Base-by-base conservation (phyloP, 2,329 filamentous ascomycete genomes). In the Pyrenophora teres region DNA sequence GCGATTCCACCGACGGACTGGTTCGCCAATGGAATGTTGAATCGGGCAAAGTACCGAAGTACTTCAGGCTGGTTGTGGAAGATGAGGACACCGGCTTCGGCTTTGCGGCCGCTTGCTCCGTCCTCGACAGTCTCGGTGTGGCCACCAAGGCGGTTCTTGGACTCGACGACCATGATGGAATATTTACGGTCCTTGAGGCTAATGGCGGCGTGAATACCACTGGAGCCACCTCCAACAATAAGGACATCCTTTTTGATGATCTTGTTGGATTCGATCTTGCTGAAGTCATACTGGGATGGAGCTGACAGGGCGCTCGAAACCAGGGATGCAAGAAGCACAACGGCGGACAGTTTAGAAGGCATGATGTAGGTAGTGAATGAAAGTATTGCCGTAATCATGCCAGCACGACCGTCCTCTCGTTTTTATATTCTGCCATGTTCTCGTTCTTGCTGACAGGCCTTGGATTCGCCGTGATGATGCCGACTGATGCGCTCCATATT, bases 81-180 rank as follows among this genome's bases (percentile, higher is more conserved):
- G 37, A 77, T 42, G 3, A 60, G 23, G 1, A 77, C 75, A 12
- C 75, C 75, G 41, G 65, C 65, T 51, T 79, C 72, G 41, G 71
- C 50, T 0, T 62, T 58, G 1, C 39, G 21, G 3, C 65, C 64
- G 6, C 71, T 74, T 0, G 35, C 25, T 1, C 67, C 64, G 40
- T 77, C 78, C 4, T 61, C 70, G 59, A 78, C 82, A 9, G 78
- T 81, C 18, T 79, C 67, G 5, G 78, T 76, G 55, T 82, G 79
- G 2, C 81, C 80, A 15, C 81, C 81, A 54, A 81, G 59, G 7
- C 40, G 44, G 15, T 46, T 43, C 39, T 75, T 58, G 40, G 68
- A 66, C 53, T 81, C 78, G 25, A 80, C 54, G 1, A 80, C 57
- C 1, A 72, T 64, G 16, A 79, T 65, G 3, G 52, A 73, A 23